Evolutionary conservation across 805 yeast genomes (phyloP), one percentile per base, ranked within the genome.

Genomic region (Wickerhamomyces subpelliculosus): DNA sequence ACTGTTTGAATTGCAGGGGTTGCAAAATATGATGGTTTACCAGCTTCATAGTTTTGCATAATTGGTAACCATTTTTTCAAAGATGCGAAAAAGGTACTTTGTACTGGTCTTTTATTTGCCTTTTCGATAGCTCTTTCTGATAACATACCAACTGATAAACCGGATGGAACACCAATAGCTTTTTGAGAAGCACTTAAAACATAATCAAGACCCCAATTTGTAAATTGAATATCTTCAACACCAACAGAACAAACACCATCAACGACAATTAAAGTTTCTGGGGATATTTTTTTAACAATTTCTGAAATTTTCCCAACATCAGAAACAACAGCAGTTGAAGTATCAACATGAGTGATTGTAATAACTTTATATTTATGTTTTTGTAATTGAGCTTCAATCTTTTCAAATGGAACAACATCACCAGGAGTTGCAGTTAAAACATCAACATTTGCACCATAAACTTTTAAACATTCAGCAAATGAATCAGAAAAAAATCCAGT

Each of bases 231-330:
- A 49, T 77, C 73, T 65, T 90, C 98, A 43, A 85, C 93, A 20
- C 84, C 97, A 43, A 89, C 75, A 8, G 97, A 87, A 64, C 97
- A 93, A 23, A 90, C 97, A 34, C 95, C 96, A 60, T 90, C 98
- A 29, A 90, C 95, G 36, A 87, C 66, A 38, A 90, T 70, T 44
- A 90, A 70, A 19, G 96, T 76, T 23, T 84, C 83, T 38, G 97
- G 97, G 4, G 87, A 74, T 2, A 70, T 63, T 45, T 64, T 55
- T 51, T 78, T 75, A 42, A 84, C 81, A n/a, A 80, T 47, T 37
- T 61, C 63, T 21, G 94, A 62, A 40, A 88, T 70, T 14, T 68
- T 65, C 54, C 75, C 68, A 45, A 90, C 79, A 54, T 84, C 82
- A 32, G 80, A 68, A 29, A 88, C 74, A 30, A 90, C 96, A n/a